Evolutionary conservation across 2,329 filamentous ascomycete genomes (phyloP), one percentile per base, ranked within the genome.

Genomic region (Calonectria naviculata): DNA sequence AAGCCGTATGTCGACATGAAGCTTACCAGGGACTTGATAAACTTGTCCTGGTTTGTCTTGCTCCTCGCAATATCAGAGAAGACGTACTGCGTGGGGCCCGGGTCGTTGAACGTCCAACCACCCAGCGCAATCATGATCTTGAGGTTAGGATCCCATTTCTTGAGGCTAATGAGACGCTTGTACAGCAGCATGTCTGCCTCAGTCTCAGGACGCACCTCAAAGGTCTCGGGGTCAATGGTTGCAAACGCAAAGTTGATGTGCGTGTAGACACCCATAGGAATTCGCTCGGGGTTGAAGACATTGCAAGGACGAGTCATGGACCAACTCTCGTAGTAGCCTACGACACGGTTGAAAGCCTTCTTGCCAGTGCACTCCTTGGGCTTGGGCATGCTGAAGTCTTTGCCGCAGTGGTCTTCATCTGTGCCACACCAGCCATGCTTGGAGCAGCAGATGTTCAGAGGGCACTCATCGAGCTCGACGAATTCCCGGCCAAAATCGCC

Each of bases 71-170:
- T 26, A 15, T 65, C 36, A 9, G 54, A 74, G 65, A 83, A 84
- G 8, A 75, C 71, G 0, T 68, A 78, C 4, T 68, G 68, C 1
- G 74, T 79, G 0, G 78, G 71, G 26, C 79, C 79, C 0, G 79
- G 79, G 54, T 87, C 83, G 61, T 79, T 84, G 62, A 86, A 84
- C 2, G 80, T 76, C 81, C 83, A 87, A 0, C 86, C 85, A 2
- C 85, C 84, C 2, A 87, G 70, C 4, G 82, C 79, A 34, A 87
- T 80, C 72, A 78, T 83, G 0, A 82, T 79, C 73, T 85, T 76
- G 0, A 87, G 75, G 2, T 67, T 68, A 0, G 74, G 73, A n/a
- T 79, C 68, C 9, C 56, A 58, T 2, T 68, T 24, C 72, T 86
- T 85, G 0, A 85, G 58, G 1, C 19, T 5, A 8, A 44, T 46